Evolutionary conservation across 2,329 filamentous ascomycete species (phyloP).

Genomic region (Alternaria arbusti): DNA sequence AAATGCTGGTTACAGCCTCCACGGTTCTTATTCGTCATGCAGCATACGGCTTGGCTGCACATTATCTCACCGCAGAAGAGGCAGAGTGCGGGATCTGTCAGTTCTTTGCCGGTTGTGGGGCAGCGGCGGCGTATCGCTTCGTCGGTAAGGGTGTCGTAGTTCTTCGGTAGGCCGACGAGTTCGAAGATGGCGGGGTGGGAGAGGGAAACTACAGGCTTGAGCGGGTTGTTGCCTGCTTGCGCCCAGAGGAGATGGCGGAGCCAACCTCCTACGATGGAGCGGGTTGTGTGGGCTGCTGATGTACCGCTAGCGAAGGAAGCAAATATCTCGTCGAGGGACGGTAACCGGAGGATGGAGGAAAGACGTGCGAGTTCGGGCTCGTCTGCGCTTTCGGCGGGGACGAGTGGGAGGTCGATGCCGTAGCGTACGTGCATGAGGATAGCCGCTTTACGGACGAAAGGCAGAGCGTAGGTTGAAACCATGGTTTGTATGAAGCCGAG

Average conservation of each 20-base stretch:
- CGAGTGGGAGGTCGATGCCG: constrained; percentile 83
- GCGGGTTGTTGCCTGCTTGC: constrained; percentile 51
- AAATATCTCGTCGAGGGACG: constrained; percentile 80
- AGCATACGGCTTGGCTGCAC: constrained; percentile 93
- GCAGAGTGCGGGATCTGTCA: constrained; percentile 89
- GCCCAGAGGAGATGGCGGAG: constrained; percentile 66
- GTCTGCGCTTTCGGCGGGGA: constrained; percentile 61
- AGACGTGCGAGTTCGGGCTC: constrained; percentile 83
- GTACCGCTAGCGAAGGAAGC: constrained; percentile 56
- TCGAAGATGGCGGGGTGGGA: constrained; percentile 94
- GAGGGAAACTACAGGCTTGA: constrained; percentile 54
- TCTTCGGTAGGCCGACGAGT: constrained; percentile 87
- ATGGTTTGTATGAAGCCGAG: constrained; percentile 48
- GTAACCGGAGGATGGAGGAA: constrained; percentile 75
- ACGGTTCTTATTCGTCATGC: constrained; percentile 68
- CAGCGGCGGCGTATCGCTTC: constrained; percentile 85
- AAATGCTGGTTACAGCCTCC: constrained; percentile 85
- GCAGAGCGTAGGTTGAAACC: constrained; percentile 82
- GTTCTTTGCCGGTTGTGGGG: constrained; percentile 87
- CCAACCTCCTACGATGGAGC: constrained; percentile 70
- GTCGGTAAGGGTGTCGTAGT: constrained; percentile 91
- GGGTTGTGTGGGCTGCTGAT: constrained; percentile 47
- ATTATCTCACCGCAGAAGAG: constrained; percentile 97
- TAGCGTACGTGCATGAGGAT: constrained; percentile 87
- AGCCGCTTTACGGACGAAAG: constrained; percentile 83